Evolutionary conservation across 306 rosid genomes (phyloP).

Genomic region (Arachis stenosperma): DNA sequence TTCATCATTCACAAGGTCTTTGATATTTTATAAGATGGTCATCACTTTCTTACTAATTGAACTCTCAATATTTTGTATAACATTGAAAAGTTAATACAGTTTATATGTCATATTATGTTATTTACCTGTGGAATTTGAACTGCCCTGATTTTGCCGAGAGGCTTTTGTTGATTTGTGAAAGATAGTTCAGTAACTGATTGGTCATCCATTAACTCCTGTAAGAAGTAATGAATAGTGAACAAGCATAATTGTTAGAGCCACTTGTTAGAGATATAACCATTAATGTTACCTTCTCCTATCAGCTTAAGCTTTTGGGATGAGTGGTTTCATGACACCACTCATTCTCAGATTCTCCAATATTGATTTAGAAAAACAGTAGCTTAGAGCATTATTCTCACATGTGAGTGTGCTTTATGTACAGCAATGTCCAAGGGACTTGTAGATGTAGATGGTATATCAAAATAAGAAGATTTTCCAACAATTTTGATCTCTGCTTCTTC

Average conservation of each 20-base stretch:
- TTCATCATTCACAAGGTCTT: conserved; percentile 7
- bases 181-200: background rate
- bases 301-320: no score
- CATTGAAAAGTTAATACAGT: no score
- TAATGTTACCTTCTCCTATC: no score
- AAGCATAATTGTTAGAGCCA: background rate
- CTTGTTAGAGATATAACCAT: no score
- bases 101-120: background rate
- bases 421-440: background rate
- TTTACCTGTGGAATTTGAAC: background rate
- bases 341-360: no score
- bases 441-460: background rate
- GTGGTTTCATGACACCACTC: no score
- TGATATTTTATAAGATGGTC: background rate
- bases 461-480: background rate
- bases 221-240: background rate
- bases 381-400: background rate
- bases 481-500: background rate
- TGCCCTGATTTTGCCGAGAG: background rate
- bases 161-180: background rate
- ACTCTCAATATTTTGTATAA: background rate
- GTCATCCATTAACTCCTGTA: background rate
- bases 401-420: background rate
- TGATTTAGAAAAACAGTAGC: no score
- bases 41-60: background rate